Evolutionary conservation across 208 protist species (phyloP), one percentile per base, ranked within the genome.

Genomic region (Crithidia brevicula): DNA sequence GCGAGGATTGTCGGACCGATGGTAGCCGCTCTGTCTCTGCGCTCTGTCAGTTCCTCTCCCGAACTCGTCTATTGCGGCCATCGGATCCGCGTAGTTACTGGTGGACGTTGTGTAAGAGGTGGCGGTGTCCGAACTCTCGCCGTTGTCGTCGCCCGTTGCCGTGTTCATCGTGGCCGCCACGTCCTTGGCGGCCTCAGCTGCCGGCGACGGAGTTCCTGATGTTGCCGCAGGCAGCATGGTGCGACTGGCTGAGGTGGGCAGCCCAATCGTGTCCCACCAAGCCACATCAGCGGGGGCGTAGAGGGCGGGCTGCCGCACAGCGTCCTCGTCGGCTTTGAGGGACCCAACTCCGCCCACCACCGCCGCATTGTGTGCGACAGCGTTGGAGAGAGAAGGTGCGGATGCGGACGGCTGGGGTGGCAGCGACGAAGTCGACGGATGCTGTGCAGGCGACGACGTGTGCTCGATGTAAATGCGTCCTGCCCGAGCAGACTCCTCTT

Each of bases 21-120:
- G n/a, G n/a, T n/a, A n/a, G n/a, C n/a, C n/a, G n/a, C n/a, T n/a
- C 42, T 47, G 16, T 13, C 36, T 13, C 10, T 13, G 15, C 15
- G 36, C 36, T 40, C 15, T 1, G 10, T 40, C 36, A 16, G 36
- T 40, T 7, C 36, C 36, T 40, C 36, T 13, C 3, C 30, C 34
- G n/a, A 53, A 70, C 13, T 66, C 56, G 10, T 51, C 46, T 16
- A 59, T 11, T 9, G 38, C 23, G 3, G 61, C 62, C 2, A 58
- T 20, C 4, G 70, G 70, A 28, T 68, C 70, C 23, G 47, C 56
- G 49, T 76, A 62, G 56, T 50, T 50, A 54, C 58, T 64, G 40
- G 74, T 88, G 38, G 72, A 58, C 4, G 85, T 94, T 11, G 89
- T 94, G 72, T 87, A 89, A 5, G 89, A 87, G 4, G 85, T 94